Evolutionary conservation across 345 rosid genomes (phyloP), one percentile per base, ranked within the genome.

Genomic region (Hypericum androsaemum): DNA sequence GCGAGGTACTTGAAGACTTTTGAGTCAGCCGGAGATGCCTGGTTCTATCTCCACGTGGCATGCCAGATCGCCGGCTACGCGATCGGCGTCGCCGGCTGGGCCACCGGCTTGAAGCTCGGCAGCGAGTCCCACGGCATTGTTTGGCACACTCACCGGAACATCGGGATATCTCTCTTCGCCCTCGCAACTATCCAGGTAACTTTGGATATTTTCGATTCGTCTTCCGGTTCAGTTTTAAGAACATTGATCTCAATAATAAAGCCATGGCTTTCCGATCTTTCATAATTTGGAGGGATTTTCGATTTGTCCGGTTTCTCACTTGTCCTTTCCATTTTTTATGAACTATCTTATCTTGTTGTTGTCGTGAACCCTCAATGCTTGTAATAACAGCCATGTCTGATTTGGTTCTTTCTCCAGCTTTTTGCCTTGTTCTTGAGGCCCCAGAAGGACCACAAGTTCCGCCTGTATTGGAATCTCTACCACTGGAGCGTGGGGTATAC

Each of bases 11-110:
- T 89, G 56, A 83, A 82, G 56, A 36, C 69, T 22, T 83, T 89
- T 56, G 71, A 74, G 37, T 76, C 88, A 0, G 87, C 92, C 5
- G 97, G 86, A 77, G 95, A 92, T 11, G 79, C 79, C 0, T 89
- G 97, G 97, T 89, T 89, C 58, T 86, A 89, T 62, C 73, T 83
- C 36, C 97, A 89, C 36, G 81, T 56, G 8, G 56, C 52, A 52
- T 89, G 97, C 64, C 97, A 89, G 58, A 37, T 72, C 44, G 80
- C 87, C 13, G 97, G 79, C 15, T 89, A 85, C 37, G 78, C 54
- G 15, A 66, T 89, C 11, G 97, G 97, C 6, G 89, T 81, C 52
- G 80, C 97, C 22, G 97, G 97, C 2, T 89, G 95, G 97, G 86
- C 66, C 52, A 86, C 86, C 10, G 95, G 97, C n/a, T 52, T 89